Conservation (phyloP, 202 grass and related monocot species). For the Saccharum hybrid region DNA sequence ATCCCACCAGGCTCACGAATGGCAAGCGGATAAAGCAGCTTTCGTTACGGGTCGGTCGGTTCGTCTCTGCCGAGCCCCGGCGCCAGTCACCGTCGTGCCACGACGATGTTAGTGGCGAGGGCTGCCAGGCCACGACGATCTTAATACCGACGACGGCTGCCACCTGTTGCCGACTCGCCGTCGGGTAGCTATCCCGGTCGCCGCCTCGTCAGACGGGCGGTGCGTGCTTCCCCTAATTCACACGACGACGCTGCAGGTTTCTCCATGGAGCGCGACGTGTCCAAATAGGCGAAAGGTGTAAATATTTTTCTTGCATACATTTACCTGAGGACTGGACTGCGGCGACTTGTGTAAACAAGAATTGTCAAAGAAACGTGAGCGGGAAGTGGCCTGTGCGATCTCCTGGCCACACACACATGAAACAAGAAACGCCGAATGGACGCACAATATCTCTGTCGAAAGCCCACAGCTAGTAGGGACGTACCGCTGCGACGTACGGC, state of each 20-base stretch:
- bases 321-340: neutral
- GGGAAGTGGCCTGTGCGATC: too few relatives aligned
- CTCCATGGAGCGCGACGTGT: too few relatives aligned
- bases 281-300: neutral
- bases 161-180: too few relatives aligned
- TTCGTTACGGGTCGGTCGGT: neutral
- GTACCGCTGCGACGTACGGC: neutral
- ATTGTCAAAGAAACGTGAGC: neutral
- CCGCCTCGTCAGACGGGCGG: too few relatives aligned
- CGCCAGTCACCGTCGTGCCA: too few relatives aligned
- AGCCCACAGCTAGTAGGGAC: neutral
- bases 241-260: too few relatives aligned
- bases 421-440: neutral
- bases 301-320: neutral
- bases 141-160: too few relatives aligned
- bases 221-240: too few relatives aligned
- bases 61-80: neutral
- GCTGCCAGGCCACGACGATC: too few relatives aligned
- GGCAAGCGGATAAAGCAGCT: neutral
- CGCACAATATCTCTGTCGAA: neutral
- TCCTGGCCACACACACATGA: neutral
- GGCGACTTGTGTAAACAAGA: neutral
- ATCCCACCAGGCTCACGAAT: constrained; percentile 10
- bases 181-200: too few relatives aligned
- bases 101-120: too few relatives aligned